Evolutionary conservation across 345 rosid genomes (phyloP).

Genomic region (Hibiscus syriacus): DNA sequence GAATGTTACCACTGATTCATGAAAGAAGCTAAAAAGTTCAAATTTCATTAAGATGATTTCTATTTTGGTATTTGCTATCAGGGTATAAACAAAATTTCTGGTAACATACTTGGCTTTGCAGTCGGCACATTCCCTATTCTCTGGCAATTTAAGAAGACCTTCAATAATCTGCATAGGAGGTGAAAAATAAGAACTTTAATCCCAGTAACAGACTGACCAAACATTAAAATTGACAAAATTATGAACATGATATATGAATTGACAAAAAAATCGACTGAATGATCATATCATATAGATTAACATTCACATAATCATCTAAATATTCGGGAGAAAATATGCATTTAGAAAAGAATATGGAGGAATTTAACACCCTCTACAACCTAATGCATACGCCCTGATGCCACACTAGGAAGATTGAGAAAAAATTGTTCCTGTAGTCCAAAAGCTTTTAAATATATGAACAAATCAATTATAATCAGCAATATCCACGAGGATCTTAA

Average conservation of each 20-base stretch:
- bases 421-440: not conserved
- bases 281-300: not conserved
- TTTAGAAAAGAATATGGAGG: not conserved
- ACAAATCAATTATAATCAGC: not conserved
- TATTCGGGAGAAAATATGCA: not conserved
- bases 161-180: constrained; percentile 65
- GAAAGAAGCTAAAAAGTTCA: not conserved
- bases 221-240: not conserved
- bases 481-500: not conserved
- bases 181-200: constrained; percentile 4
- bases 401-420: not conserved
- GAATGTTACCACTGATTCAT: constrained; percentile 1
- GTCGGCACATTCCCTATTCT: constrained; percentile 95
- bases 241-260: not conserved
- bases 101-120: constrained; percentile 84
- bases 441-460: not conserved
- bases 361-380: not conserved
- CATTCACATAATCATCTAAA: not conserved
- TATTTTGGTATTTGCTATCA: not conserved
- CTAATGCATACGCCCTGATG: not conserved
- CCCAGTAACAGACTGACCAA: not conserved
- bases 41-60: not conserved
- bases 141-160: constrained; percentile 86
- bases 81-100: not conserved
- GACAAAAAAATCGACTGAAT: not conserved